Conservation (phyloP, 441 rosid genomes). For the Macaranga tanarius region DNA sequence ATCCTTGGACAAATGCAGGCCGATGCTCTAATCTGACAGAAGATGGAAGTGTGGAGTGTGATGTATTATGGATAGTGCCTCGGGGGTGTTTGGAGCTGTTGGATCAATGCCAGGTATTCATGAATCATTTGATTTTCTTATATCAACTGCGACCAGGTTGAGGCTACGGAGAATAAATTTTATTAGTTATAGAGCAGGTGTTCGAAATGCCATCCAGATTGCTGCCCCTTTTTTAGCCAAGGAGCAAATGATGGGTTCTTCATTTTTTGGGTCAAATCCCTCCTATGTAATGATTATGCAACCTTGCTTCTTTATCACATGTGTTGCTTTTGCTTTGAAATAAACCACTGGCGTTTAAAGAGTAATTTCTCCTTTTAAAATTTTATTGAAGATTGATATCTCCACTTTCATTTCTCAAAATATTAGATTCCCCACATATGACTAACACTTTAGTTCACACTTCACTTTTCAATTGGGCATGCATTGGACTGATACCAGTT, state of each 20-base stretch:
- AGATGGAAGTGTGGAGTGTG: constrained; percentile 85
- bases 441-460: too few relatives aligned
- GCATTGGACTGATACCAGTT: too few relatives aligned
- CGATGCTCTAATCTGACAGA: constrained; percentile 92
- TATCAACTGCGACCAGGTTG: not conserved
- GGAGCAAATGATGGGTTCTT: constrained; percentile 68
- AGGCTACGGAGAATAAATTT: constrained; percentile 35
- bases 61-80: constrained; percentile 85
- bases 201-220: constrained; percentile 76
- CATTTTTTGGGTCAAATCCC: constrained; percentile 77
- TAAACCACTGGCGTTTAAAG: too few relatives aligned
- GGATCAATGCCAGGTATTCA: constrained; percentile 85
- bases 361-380: not conserved
- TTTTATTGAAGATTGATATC: not conserved
- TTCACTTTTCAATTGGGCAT: too few relatives aligned
- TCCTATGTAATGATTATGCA: constrained; percentile 64
- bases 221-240: constrained; percentile 75
- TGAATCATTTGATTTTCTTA: constrained; percentile 3
- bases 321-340: not conserved
- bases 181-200: constrained; percentile 74
- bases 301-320: not conserved
- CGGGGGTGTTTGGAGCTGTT: constrained; percentile 89
- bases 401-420: constrained; percentile 3
- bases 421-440: not conserved
- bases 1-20: constrained; percentile 86